phyloP scores from a whole-genome alignment of 805 yeast species.

The Pichia exigua region DNA sequence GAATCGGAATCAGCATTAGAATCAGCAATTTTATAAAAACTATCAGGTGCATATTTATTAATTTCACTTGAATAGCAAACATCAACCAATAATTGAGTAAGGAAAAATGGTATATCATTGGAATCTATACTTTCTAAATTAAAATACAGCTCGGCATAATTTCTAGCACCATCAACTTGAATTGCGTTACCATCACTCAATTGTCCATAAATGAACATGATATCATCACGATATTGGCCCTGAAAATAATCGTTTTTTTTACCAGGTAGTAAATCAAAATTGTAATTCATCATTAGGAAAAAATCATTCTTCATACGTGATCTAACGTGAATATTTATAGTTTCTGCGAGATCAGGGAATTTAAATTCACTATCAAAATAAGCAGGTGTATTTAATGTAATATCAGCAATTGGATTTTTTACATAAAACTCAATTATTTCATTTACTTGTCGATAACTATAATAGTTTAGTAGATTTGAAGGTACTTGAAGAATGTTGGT shows the following conservation, averaged over 20 bases:
- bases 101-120: conserved; percentile 44
- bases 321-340: conserved; percentile 41
- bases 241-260: conserved; percentile 3
- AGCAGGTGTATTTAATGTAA: conserved; percentile 37
- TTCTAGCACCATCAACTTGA: conserved; percentile 20
- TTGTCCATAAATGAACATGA: conserved; percentile 16
- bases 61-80: conserved; percentile 26
- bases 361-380: conserved; percentile 34
- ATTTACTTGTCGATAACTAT: conserved; percentile 9
- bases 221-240: conserved; percentile 4
- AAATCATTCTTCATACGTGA: conserved; percentile 29
- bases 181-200: conserved; percentile 22
- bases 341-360: conserved; percentile 63
- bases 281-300: conserved; percentile 10
- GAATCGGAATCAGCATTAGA: neutral
- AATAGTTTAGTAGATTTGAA: neutral
- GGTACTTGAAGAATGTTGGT: neutral
- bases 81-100: conserved; percentile 33
- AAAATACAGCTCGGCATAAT: conserved; percentile 27
- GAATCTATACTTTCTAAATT: conserved; percentile 31
- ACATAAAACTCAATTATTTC: conserved; percentile 15
- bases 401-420: conserved; percentile 35
- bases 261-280: conserved; percentile 18
- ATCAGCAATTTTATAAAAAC: conserved; percentile 13
- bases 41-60: conserved; percentile 15